Base-by-base conservation (phyloP, 1,139 yeast species). In the Hansenula lynferdii region DNA sequence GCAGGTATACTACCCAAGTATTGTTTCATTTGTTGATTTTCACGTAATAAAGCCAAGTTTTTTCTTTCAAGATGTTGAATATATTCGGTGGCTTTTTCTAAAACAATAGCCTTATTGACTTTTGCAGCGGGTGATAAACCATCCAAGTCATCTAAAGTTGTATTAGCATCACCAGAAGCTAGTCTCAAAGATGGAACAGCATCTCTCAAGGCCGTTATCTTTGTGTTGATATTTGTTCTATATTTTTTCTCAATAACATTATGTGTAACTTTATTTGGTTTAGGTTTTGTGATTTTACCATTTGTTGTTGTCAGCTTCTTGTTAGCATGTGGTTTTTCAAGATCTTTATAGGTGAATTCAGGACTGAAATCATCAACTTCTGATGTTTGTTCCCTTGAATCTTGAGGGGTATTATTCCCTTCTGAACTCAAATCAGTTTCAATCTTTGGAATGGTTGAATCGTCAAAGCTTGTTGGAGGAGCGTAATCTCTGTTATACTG, bases 81-180 rank as follows among this genome's bases (percentile, higher is more conserved):
- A 57, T 89, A 89, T 59, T 89, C 97, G 3, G 94, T 84, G 5
- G 97, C 95, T 56, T 89, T 86, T 37, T 87, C 75, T 48, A 89
- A 70, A 19, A 89, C 89, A 36, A 85, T 81, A 8, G 96, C 96
- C 59, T 89, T 89, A 62, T 87, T 89, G 50, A 89, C 69, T 56
- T 86, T 86, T 35, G 78, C 67, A 6, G 96, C 95, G 0, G 96
- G 96, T 7, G 82, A 72, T 39, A 89, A 69, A 2, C 96, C 96
- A 53, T 87, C 96, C 44, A 87, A 65, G 45, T 82, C 72, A 19
- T 39, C 31, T 12, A 42, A 22, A 22, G 46, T 46, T 23, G 35
- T 47, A 3, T 41, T 40, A 10, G 42, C 39, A 32, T 50, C 51
- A 21, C 58, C 42, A 23, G 45, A 29, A 7, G 69, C 65, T 26